These are phyloP conservation scores for Triticum turgidum DNA, from an alignment of 176 grass and related monocot genomes.

Conservation along the genomic window DNA sequence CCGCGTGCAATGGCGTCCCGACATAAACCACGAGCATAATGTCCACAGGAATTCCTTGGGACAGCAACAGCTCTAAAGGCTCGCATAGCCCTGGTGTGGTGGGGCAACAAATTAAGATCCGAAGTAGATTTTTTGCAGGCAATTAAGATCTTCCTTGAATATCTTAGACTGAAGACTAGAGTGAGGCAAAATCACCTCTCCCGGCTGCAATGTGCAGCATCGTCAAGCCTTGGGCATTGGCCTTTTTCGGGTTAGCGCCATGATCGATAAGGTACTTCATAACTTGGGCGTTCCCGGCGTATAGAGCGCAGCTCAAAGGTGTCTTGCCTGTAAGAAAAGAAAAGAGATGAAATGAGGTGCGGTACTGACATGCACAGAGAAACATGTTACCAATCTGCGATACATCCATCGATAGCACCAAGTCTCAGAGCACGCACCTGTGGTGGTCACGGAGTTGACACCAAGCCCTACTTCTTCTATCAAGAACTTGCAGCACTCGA, in stretches of 20 bases:
- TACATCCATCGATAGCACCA: background rate
- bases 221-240: background rate
- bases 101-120: no score
- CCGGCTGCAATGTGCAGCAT: conserved; percentile 29
- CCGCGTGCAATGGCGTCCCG: conserved; percentile 41
- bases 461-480: conserved; percentile 28
- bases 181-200: background rate
- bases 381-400: background rate
- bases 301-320: conserved; percentile 9
- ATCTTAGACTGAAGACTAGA: background rate
- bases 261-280: conserved; percentile 34
- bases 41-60: conserved; percentile 32
- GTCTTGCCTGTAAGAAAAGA: conserved; percentile 20
- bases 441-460: background rate
- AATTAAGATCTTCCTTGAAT: no score
- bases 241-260: conserved; percentile 18
- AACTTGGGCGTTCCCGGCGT: background rate
- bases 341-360: no score
- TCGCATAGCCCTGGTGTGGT: background rate
- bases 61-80: conserved; percentile 30
- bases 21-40: background rate
- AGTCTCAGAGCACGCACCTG: background rate
- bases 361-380: background rate
- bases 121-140: no score
- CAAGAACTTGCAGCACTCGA: conserved; percentile 24